Evolutionary conservation across 1,284 basidiomycete genomes (phyloP).

Genomic region (Trichosporon inkin): DNA sequence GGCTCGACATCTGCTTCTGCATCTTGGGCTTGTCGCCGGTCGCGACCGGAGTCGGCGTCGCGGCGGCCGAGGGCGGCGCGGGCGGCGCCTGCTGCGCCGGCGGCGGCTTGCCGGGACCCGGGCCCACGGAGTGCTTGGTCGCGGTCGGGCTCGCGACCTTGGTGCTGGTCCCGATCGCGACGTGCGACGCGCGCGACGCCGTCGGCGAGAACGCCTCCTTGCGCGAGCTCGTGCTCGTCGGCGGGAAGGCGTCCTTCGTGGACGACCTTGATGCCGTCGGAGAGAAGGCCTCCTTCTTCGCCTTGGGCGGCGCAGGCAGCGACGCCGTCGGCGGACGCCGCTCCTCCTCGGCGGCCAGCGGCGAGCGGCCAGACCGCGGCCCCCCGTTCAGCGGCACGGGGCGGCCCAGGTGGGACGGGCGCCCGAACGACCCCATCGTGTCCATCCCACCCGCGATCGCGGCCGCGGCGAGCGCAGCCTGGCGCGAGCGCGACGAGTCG

Average conservation of each 20-base stretch:
- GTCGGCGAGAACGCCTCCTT: not conserved
- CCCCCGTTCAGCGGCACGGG: slow-evolving; percentile 14
- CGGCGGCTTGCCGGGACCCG: too few species aligned
- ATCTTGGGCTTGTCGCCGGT: slow-evolving; percentile 41
- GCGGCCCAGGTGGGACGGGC: slow-evolving; percentile 21
- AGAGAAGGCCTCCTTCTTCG: not conserved
- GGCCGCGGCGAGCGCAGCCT: slow-evolving; percentile 33
- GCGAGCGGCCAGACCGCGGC: slow-evolving; percentile 11
- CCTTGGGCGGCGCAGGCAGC: not conserved
- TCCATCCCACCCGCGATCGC: slow-evolving; percentile 32
- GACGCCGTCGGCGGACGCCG: not conserved
- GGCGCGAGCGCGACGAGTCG: slow-evolving; percentile 22
- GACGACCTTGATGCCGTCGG: not conserved
- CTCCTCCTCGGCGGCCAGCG: not conserved
- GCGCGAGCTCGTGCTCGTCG: not conserved
- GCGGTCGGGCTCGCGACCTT: not conserved
- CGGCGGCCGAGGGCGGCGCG: not conserved
- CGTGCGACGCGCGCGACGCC: not conserved
- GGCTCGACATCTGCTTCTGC: slow-evolving; percentile 46
- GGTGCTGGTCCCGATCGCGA: slow-evolving; percentile 2
- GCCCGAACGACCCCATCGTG: slow-evolving; percentile 37
- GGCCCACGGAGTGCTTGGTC: not conserved
- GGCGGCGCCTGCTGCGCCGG: too few species aligned
- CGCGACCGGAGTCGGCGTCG: not conserved
- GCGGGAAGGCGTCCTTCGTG: not conserved